Evolutionary conservation across 805 yeast species (phyloP), one percentile per base, ranked within the genome.

Genomic region (Pichia paraexigua): DNA sequence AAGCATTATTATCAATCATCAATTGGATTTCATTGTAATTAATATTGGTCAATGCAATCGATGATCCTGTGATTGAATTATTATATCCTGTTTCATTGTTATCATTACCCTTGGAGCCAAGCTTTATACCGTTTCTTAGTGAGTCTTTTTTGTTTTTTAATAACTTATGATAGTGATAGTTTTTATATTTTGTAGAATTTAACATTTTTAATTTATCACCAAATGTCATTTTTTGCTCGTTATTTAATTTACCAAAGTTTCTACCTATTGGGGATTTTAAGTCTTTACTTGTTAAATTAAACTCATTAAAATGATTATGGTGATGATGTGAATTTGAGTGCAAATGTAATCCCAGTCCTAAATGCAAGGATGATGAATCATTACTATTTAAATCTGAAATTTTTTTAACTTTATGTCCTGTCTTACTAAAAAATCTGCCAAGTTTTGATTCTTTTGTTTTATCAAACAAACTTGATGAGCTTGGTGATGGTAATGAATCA

Each of bases 111-210:
- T 50, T 50, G 2, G 53, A 50, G 4, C 53, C 53, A 37, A 50
- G 47, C 15, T 50, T 45, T 10, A 45, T 45, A 25, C 45, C 45
- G 37, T 22, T 46, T 32, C 46, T 50, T 5, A 49, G 24, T 18
- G 48, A 39, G 1, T 67, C 71, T 43, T 66, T 66, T 22, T 67
- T 57, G 2, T 64, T 52, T 21, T 68, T 54, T 13, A 67, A 53
- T 13, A 66, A 53, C 43, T 60, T 56, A 46, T 59, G 62, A 52
- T 63, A 61, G 44, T 55, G 52, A 25, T 62, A 58, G 40, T 63
- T 68, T 42, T 64, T 61, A 49, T 68, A 68, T 32, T 63, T 64
- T 7, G 61, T 54, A 9, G 57, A 48, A 45, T 53, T 53, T 27
- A 53, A 47, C 40, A 46, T 21, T 13, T 49, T 43, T 13, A 53